phyloP scores from a whole-genome alignment of 1,139 yeast genomes.

The Kodamaea plutei region DNA sequence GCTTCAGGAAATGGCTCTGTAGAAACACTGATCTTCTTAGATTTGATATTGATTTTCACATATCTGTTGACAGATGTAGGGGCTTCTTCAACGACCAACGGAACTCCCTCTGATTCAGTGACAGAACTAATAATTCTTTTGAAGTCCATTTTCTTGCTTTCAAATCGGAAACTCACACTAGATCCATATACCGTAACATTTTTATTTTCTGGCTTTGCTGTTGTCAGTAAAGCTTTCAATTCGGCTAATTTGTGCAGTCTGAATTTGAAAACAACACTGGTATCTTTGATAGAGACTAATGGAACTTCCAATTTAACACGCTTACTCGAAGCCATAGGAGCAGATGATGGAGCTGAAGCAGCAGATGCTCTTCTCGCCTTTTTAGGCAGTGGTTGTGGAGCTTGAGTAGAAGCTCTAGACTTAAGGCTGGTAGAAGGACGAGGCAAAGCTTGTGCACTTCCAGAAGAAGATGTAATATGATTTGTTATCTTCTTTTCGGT shows the following conservation, averaged over 20 bases:
- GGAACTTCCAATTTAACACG: too few relatives aligned
- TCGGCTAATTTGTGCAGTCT: slow-evolving; percentile 1
- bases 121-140: not conserved
- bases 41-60: slow-evolving; percentile 25
- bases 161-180: too few relatives aligned
- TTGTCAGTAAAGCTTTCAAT: not conserved
- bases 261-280: slow-evolving; percentile 4
- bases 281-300: slow-evolving; percentile 2
- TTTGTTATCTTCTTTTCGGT: slow-evolving; percentile 1
- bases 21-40: slow-evolving; percentile 19
- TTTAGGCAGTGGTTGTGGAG: slow-evolving; percentile 1
- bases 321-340: too few relatives aligned
- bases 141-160: not conserved
- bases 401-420: not conserved
- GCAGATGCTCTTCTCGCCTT: too few relatives aligned
- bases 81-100: not conserved
- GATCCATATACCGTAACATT: slow-evolving; percentile 2
- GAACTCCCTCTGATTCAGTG: not conserved
- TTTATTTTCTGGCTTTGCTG: not conserved
- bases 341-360: too few relatives aligned
- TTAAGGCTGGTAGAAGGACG: not conserved
- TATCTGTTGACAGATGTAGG: slow-evolving; percentile 14
- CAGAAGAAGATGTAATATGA: too few relatives aligned
- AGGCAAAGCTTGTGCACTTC: too few relatives aligned
- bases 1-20: slow-evolving; percentile 15